Base-by-base conservation (phyloP, 371 early-diverging fungal genomes). In the Mortierella sp. region DNA sequence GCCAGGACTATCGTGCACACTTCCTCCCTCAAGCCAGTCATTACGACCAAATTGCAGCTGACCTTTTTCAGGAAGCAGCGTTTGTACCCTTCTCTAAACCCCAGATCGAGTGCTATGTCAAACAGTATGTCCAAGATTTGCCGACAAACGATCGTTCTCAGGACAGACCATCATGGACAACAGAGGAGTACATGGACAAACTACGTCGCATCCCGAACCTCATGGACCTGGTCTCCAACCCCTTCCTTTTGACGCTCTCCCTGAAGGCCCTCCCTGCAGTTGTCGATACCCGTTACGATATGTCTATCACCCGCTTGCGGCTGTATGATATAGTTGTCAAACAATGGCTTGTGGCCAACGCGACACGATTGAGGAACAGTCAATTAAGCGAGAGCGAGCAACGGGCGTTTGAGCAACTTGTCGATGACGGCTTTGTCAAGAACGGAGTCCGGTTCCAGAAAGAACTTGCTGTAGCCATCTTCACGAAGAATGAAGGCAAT, bases 71-170 rank as follows among this genome's bases (percentile, higher is more conserved):
- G 44, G 66, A 73, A 22, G 52, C 58, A 0, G 66, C 44, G 1
- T n/a, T 73, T 2, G 55, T 37, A 0, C 26, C 66, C 0, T 73
- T 73, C 29, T 31, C 66, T 5, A 37, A 2, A 5, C 34, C 0
- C 2, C 73, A 73, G 67, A 66, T 73, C 55, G 34, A 58, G 41
- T 14, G 55, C 2, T 73, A 73, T 34, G 41, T 73, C 26, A 8
- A 45, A 3, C 24, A 53, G 39, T 73, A 40, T 43, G 66, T 64
- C 55, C 5, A 31, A 31, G 19, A n/a, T 5, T 19, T 31, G 29
- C 19, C 31, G 1, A 2, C 1, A 19, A 2, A 7, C 31, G 31
- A 31, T 19, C 16, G 2, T 5, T 2, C 22, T 4, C 55, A 29
- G 8, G 6, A 24, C 45, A 16, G 29, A 8, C 45, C 66, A 1